Evolutionary conservation across 192 early-diverging fungal species (phyloP), one percentile per base, ranked within the genome.

Genomic region (Lunasporangiospora selenospora): DNA sequence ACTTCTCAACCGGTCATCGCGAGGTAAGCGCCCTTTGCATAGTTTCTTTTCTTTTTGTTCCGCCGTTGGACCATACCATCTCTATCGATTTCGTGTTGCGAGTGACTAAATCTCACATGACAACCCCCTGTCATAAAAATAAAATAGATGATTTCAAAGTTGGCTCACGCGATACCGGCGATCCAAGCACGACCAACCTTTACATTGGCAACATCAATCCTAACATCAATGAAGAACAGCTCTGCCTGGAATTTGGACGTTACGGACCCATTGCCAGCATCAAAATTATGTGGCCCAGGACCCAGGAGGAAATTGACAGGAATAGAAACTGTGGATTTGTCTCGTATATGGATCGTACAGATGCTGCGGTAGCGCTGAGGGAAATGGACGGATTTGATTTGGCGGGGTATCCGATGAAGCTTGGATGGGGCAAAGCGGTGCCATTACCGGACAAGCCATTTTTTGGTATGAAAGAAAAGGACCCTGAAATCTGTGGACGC

Each of bases 251-350:
- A 30, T 98, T 98, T 87, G 93, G 81, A 15, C 76, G 54, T 29
- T 92, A 83, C 57, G 95, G 95, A 0, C 87, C 94, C 1, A 93
- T 98, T 58, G 94, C 85, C 9, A 92, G 90, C 51, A 90, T 96
- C 46, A 98, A 98, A 64, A 90, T 98, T 41, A 94, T 98, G 95
- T 95, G 94, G 94, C 94, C 94, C 3, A 89, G 95, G 13, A 90
- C 90, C 0, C 79, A 73, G n/a, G 93, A 94, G 43, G 92, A 94
- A 71, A 84, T 84, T 33, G 89, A 89, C 19, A 85, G 94, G 11
- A 83, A 86, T 41, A 76, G 87, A 10, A 94, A 93, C 59, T 90
- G 83, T 52, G 93, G 90, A 18, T 98, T 98, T 80, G 90, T 98
- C 13, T 90, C 92, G 54, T 98, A 93, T 69, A 95, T 95, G 92